A percentile compares a stretch with the other conserved stretches of the same genome.
Evolutionary conservation across 129 eudicot genomes (phyloP).

Genomic region (sunflower (Helianthus annuus)): DNA sequence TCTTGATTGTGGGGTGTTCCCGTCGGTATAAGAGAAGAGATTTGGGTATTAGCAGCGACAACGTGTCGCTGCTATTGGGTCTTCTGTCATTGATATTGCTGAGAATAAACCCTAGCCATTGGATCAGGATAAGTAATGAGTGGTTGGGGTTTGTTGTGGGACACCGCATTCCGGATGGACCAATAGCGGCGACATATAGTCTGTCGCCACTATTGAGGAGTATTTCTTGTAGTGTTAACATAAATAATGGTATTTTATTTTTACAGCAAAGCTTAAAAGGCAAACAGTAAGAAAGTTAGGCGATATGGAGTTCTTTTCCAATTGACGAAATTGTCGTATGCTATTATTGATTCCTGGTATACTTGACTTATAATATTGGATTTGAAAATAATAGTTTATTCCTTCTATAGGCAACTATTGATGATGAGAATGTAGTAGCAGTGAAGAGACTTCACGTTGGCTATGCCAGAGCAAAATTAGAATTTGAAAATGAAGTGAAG

Average conservation of each 20-base stretch:
- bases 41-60: too few species aligned
- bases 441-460: slow-evolving; percentile 51
- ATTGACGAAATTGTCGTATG: neutral
- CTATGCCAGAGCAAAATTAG: slow-evolving; percentile 41
- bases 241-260: neutral
- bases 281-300: neutral
- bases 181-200: too few species aligned
- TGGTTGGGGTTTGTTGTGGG: too few species aligned
- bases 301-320: neutral
- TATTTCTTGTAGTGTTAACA: too few species aligned
- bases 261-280: neutral
- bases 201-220: too few species aligned
- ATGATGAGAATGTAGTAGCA: slow-evolving; percentile 45
- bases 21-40: too few species aligned
- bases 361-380: neutral
- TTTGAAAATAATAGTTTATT: neutral
- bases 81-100: too few species aligned
- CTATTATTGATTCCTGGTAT: neutral
- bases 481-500: slow-evolving; percentile 56
- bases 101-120: too few species aligned
- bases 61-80: too few species aligned
- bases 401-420: slow-evolving; percentile 37
- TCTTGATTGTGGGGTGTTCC: too few species aligned
- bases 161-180: too few species aligned
- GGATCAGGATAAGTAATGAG: too few species aligned